Evolutionary conservation across 1,284 basidiomycete species (phyloP), one percentile per base, ranked within the genome.

Genomic region (Mycena citricolor): DNA sequence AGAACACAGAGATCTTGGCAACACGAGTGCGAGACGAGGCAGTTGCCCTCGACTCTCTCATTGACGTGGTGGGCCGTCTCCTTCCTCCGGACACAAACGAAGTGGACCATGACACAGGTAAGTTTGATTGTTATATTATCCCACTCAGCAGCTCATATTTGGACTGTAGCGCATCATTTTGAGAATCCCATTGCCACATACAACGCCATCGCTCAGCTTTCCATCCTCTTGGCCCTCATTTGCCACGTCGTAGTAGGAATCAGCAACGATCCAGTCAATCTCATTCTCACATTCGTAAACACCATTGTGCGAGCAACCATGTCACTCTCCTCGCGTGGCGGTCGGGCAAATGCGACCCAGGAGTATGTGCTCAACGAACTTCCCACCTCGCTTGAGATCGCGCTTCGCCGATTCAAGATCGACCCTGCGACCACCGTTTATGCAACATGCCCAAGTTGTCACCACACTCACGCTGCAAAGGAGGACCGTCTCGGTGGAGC

Each of bases 191-290:
- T 47, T 10, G 45, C 28, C 13, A 26, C 31, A 17, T 34, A 36
- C 16, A 41, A 47, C 11, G 13, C 35, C 4, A 8, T 47, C 17
- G 40, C 40, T 5, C 45, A 47, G 20, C 17, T 37, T 19, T 38
- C 17, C 29, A 17, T 32, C n/a, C 29, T 47, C 6, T 32, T 47
- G 23, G 46, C 40, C 16, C 30, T 47, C 13, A 33, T 47, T 21
- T 48, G 46, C 46, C 21, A 48, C 20, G 40, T 48, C 19, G 13
- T 47, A 17, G 39, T 47, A 11, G 41, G 46, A 25, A 6, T 48
- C 16, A 23, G 29, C 31, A 22, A 10, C 22, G 39, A 33, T 2
- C 46, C 41, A 0, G 35, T 28, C 16, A 28, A 48, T 30, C 17
- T 48, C 41, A 43, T 48, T 8, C 28, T 48, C 16, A 7, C 39